Percentiles rank a stretch among this genome's conserved stretches.
These are phyloP conservation scores for Plasmodium relictum DNA, from an alignment of 169 alveolate genomes.

Conservation along the genomic window DNA sequence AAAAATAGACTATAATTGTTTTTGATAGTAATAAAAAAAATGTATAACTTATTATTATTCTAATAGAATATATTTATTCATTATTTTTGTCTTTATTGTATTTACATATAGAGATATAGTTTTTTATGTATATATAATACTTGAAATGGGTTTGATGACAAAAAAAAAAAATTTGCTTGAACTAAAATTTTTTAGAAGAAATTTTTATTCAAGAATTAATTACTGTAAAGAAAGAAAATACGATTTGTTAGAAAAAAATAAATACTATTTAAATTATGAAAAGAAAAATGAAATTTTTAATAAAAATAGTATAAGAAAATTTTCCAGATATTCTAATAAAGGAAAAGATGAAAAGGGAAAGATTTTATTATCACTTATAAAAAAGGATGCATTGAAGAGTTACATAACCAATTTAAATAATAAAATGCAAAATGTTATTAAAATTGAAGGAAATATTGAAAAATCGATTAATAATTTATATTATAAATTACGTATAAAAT, in stretches of 20 bases:
- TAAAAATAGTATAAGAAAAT: not conserved
- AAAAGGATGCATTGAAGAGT: not conserved
- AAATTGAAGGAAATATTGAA: not conserved
- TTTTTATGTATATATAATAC: no score
- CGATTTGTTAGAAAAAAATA: not conserved
- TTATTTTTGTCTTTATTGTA: no score
- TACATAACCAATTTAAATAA: not conserved
- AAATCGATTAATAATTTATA: not conserved
- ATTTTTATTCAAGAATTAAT: no score
- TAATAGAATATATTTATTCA: no score
- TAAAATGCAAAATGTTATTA: not conserved
- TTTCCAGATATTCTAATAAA: conserved; percentile 18
- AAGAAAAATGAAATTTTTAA: not conserved
- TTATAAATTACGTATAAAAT: not conserved
- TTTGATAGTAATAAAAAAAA: no score
- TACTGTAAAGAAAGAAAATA: not conserved
- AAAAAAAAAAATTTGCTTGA: no score
- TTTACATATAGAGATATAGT: no score
- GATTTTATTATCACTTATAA: not conserved
- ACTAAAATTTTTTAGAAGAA: no score
- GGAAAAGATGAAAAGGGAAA: not conserved
- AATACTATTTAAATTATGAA: not conserved
- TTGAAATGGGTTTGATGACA: no score
- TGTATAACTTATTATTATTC: no score
- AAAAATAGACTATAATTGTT: no score